Base-by-base conservation (phyloP, 2,329 filamentous ascomycete genomes). In the Alternaria triticina region DNA sequence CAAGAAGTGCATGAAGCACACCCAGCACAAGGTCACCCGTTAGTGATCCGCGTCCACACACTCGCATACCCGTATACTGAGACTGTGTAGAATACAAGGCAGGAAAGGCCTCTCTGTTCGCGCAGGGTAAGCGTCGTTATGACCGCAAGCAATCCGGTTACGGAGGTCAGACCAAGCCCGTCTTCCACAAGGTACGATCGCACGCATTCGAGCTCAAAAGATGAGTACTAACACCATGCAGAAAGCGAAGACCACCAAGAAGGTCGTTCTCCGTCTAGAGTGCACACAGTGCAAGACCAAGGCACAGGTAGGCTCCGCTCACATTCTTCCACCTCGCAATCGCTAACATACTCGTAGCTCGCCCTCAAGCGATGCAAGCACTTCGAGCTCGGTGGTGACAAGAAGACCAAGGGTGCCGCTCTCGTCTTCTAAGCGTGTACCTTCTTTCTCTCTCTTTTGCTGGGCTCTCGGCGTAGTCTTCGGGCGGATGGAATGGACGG, bases 331-430 rank as follows among this genome's bases (percentile, higher is more conserved):
- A 33, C n/a, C 20, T 36, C n/a, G 22, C 12, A 50, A 23, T 8
- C 12, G 55, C 72, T 76, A 59, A 76, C 68, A 49, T 43, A 91
- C 90, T 90, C 45, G 85, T 94, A 99, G 88, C 89, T 99, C 82
- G 89, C 96, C 78, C 88, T 99, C 85, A 99, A 99, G 92, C 93
- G 96, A 83, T 99, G 96, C 94, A 99, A 99, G 92, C 96, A 99
- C 90, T 99, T 99, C 87, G 96, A 99, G 89, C 88, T 99, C 82
- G 96, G 96, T 91, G 96, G 96, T 90, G 96, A 99, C 91, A 99
- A 99, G 94, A 99, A 99, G 93, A 99, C 96, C 81, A 99, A 99
- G 94, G 96, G 96, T 91, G 96, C 96, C 80, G 96, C 96, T 86
- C 90, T 99, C 82, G 96, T 99, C 81, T 99, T 99, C 90, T 99